Conservation (phyloP, 805 yeast species). For the Schwanniomyces sp. region DNA sequence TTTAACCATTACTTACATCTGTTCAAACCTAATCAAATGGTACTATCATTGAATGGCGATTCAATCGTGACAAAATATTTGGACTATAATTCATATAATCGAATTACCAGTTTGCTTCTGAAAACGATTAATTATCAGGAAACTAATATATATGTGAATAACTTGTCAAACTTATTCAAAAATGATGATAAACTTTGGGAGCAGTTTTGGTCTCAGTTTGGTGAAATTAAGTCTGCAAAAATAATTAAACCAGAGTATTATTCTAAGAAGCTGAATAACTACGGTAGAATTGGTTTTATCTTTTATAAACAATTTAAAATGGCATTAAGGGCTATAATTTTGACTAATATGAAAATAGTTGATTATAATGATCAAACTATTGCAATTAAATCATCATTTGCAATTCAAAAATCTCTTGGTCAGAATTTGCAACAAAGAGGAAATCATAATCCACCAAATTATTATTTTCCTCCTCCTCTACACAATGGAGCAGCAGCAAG, state of each 20-base stretch:
- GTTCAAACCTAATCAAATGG: slow-evolving; percentile 9
- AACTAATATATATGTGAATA: slow-evolving; percentile 71
- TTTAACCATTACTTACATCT: slow-evolving; percentile 29
- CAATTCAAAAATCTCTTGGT: slow-evolving; percentile 30
- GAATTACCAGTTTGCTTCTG: slow-evolving; percentile 12
- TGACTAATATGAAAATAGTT: slow-evolving; percentile 47
- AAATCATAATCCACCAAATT: background rate
- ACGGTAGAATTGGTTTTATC: slow-evolving; percentile 57
- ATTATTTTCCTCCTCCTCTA: slow-evolving; percentile 6
- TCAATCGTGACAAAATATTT: slow-evolving; percentile 5
- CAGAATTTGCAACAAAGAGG: background rate
- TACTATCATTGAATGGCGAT: background rate
- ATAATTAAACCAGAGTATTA: slow-evolving; percentile 44
- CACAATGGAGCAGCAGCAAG: background rate
- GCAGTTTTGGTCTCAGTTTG: slow-evolving; percentile 40
- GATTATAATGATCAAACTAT: slow-evolving; percentile 18
- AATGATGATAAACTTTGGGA: slow-evolving; percentile 51
- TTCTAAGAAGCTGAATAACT: slow-evolving; percentile 11
- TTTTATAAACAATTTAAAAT: slow-evolving; percentile 56
- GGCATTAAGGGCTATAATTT: slow-evolving; percentile 62
- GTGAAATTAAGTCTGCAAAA: slow-evolving; percentile 39
- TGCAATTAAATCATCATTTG: slow-evolving; percentile 39
- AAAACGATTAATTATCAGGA: slow-evolving; percentile 50
- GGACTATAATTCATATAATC: slow-evolving; percentile 7
- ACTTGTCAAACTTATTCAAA: slow-evolving; percentile 53